A percentile compares a stretch with the other conserved stretches of the same genome.
Conservation (phyloP, 371 early-diverging fungal genomes). For the Mortierella sp. region DNA sequence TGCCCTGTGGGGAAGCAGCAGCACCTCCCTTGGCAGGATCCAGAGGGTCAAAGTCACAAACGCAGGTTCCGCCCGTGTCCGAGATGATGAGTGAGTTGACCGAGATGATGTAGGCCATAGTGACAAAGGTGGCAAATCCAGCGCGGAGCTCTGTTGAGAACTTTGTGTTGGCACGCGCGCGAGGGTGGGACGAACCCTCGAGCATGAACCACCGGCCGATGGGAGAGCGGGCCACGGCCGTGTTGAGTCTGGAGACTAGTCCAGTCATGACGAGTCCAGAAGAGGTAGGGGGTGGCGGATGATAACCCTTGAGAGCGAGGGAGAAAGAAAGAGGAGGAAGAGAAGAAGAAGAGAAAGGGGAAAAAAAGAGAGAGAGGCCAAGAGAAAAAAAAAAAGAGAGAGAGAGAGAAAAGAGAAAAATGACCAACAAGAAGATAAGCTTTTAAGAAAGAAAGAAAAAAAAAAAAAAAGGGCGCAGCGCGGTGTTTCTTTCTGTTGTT, state of each 20-base stretch:
- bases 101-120: conserved; percentile 79
- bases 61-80: conserved; percentile 81
- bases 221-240: conserved; percentile 59
- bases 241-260: conserved; percentile 56
- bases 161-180: conserved; percentile 64
- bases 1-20: background rate
- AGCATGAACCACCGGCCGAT: conserved; percentile 72
- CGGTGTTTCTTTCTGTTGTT: conserved; percentile 4
- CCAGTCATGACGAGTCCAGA: conserved; percentile 19
- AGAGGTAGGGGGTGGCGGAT: too few species aligned
- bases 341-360: background rate
- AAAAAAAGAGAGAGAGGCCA: background rate
- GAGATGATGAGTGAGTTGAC: conserved; percentile 82
- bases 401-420: background rate
- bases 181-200: conserved; percentile 65
- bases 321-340: conserved; percentile 1
- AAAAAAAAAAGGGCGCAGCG: background rate
- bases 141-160: conserved; percentile 77
- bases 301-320: background rate
- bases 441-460: background rate
- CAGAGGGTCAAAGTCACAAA: conserved; percentile 57
- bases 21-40: conserved; percentile 34
- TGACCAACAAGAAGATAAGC: background rate
- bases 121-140: conserved; percentile 75
- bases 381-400: background rate